phyloP scores from a whole-genome alignment of 805 yeast genomes.

The Yarrowia sp. region DNA sequence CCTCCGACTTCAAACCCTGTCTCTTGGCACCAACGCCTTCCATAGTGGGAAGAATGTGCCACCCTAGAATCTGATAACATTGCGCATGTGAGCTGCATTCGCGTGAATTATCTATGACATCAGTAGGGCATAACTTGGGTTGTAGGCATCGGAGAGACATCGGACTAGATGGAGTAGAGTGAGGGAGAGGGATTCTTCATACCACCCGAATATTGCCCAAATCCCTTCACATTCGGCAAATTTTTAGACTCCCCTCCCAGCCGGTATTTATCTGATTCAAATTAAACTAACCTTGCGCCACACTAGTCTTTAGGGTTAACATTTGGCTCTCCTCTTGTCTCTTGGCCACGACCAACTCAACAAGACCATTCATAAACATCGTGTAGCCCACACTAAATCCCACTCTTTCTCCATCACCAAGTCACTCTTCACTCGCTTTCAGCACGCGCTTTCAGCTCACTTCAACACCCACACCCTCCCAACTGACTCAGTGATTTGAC shows the following conservation, averaged over 20 bases:
- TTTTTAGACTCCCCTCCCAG: not conserved
- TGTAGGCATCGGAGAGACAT: not conserved
- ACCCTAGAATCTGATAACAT: slow-evolving; percentile 12
- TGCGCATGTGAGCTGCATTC: slow-evolving; percentile 4
- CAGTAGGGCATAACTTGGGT: not conserved
- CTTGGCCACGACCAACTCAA: not conserved
- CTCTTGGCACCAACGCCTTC: not conserved
- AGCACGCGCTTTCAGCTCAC: not conserved
- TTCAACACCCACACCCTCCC: no score
- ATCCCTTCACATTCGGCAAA: no score
- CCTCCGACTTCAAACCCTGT: not conserved
- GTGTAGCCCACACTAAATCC: not conserved
- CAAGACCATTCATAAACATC: not conserved
- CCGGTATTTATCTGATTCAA: not conserved
- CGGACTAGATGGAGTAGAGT: not conserved
- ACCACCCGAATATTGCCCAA: no score
- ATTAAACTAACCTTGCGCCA: not conserved
- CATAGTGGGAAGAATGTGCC: not conserved
- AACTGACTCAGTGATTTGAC: not conserved
- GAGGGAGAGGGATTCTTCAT: not conserved
- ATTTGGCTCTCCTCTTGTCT: not conserved
- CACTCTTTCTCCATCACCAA: no score
- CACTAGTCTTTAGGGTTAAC: not conserved
- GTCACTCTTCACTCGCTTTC: not conserved
- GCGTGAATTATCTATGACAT: not conserved